These are phyloP conservation scores for Calocera viscosa DNA, from an alignment of 768 basidiomycete genomes.

Conservation along the genomic window DNA sequence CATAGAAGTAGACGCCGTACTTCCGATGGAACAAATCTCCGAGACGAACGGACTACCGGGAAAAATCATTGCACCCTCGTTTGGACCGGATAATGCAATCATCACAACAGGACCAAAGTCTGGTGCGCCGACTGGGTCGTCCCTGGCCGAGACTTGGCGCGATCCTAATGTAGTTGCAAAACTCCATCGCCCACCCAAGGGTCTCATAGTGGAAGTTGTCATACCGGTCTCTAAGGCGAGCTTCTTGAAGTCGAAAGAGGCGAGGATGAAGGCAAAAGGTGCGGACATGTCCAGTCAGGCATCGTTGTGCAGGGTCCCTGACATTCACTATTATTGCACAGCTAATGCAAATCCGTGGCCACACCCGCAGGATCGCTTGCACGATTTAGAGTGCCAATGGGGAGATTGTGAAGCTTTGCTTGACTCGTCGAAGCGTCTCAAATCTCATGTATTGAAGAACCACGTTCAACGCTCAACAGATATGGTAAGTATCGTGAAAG, in stretches of 20 bases:
- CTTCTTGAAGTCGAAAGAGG: neutral
- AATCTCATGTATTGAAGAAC: neutral
- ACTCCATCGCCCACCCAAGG: neutral
- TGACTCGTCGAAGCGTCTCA: neutral
- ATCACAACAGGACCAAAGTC: neutral
- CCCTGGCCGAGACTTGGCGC: neutral
- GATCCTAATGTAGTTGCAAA: neutral
- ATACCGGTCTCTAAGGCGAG: neutral
- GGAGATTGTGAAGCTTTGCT: neutral
- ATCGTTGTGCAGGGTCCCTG: neutral
- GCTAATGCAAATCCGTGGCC: neutral
- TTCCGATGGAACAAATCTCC: neutral
- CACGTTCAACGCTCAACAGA: neutral
- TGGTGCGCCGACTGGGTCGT: neutral
- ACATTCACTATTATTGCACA: neutral
- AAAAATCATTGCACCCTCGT: neutral
- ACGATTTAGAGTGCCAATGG: neutral
- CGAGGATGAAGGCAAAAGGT: neutral
- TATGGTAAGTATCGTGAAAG: neutral
- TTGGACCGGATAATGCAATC: neutral
- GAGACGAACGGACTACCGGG: no score
- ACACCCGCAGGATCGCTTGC: neutral
- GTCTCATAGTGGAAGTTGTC: neutral
- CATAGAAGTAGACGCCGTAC: no score
- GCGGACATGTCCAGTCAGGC: neutral